phyloP scores from a whole-genome alignment of 2,329 filamentous ascomycete genomes.

The Westerdykella aurantiaca region DNA sequence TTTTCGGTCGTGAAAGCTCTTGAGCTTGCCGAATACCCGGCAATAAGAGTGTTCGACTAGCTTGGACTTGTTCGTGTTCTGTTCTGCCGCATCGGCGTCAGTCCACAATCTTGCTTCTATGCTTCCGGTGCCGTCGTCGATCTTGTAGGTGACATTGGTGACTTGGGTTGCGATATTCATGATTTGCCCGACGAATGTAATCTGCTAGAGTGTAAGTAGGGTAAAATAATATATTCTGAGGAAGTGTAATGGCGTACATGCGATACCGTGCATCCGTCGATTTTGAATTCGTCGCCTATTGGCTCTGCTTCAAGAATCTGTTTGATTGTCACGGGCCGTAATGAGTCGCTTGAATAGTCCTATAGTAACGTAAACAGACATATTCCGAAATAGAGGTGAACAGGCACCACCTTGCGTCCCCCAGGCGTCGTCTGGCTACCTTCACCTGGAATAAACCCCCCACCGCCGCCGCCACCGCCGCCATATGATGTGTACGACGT shows the following conservation, averaged over 20 bases:
- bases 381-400: neutral
- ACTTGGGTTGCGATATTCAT: conserved; percentile 78
- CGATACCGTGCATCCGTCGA: conserved; percentile 69
- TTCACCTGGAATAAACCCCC: conserved; percentile 54
- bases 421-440: conserved; percentile 43
- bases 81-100: conserved; percentile 53
- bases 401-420: conserved; percentile 22
- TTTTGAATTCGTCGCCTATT: conserved; percentile 70
- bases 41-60: conserved; percentile 73
- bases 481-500: conserved; percentile 53
- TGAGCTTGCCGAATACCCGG: conserved; percentile 78
- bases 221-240: neutral
- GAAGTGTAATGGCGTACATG: conserved; percentile 37
- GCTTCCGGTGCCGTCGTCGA: conserved; percentile 90
- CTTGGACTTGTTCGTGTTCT: conserved; percentile 47
- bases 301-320: conserved; percentile 77
- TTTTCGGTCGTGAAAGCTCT: conserved; percentile 75
- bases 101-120: conserved; percentile 90
- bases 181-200: conserved; percentile 87
- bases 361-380: conserved; percentile 18
- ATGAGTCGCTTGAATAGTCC: conserved; percentile 64
- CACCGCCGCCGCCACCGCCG: conserved; percentile 49
- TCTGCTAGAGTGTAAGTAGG: conserved; percentile 42
- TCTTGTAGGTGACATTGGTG: conserved; percentile 85
- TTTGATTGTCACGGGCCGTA: conserved; percentile 92